Evolutionary conservation across 2,329 filamentous ascomycete genomes (phyloP).

Genomic region (Lecanicillium sp.): DNA sequence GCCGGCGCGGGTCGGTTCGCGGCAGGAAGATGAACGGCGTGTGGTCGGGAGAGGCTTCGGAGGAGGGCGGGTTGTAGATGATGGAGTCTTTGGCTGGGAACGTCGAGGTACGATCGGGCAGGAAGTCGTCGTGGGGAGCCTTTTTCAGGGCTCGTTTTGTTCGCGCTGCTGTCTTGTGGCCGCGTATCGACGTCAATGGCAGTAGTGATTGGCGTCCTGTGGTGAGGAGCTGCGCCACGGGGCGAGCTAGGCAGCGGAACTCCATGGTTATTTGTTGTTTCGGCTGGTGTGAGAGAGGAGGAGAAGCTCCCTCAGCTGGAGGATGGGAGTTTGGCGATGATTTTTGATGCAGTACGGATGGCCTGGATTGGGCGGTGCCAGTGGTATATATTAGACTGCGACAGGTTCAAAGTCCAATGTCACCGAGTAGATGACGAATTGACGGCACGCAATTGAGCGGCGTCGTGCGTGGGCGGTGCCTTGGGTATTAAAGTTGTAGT

Average conservation of each 20-base stretch:
- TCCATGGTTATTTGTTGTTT: constrained; percentile 25
- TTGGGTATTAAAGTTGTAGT: neutral
- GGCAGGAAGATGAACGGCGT: constrained; percentile 62
- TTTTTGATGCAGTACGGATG: neutral
- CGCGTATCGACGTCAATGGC: constrained; percentile 22
- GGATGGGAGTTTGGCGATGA: neutral
- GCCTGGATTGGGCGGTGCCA: neutral
- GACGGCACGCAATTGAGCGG: neutral
- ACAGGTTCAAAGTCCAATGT: neutral
- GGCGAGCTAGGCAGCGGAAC: constrained; percentile 25
- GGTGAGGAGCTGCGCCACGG: constrained; percentile 23
- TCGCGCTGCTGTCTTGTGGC: constrained; percentile 44
- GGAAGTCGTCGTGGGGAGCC: constrained; percentile 52
- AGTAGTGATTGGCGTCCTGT: constrained; percentile 14
- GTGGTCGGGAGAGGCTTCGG: constrained; percentile 49
- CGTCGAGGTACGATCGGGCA: constrained; percentile 26
- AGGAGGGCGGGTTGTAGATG: constrained; percentile 50
- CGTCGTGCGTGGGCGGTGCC: constrained; percentile 1
- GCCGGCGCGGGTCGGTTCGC: constrained; percentile 43
- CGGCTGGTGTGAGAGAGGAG: neutral
- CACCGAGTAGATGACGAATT: neutral
- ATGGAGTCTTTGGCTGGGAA: constrained; percentile 30
- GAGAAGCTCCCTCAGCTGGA: neutral
- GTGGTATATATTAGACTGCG: neutral
- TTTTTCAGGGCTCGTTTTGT: constrained; percentile 52